Base-by-base conservation (phyloP, 805 yeast species). In the Tetrapisispora arboricola region DNA sequence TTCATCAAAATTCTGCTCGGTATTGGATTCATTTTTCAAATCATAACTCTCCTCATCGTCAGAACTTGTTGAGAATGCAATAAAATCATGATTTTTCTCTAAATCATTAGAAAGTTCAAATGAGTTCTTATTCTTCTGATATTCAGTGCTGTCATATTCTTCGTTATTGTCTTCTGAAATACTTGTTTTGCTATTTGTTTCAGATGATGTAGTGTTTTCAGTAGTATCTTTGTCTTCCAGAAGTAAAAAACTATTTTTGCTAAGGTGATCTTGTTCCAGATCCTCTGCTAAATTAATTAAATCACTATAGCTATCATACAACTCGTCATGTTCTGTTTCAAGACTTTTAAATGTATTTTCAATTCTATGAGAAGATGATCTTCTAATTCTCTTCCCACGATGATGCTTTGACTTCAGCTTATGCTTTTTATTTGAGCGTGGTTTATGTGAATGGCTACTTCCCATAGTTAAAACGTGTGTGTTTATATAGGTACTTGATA, bases 51-150 rank as follows among this genome's bases (percentile, higher is more conserved):
- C 31, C 10, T 57, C 64, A 8, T 54, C 62, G 24, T 52, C 60
- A 18, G 55, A 50, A 40, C 55, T 49, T 12, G 63, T 52, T 9
- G 65, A 65, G 17, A 70, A 53, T 2, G 70, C 66, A 26, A 70
- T 70, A 47, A 63, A 70, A 45, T 70, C 74, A 7, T 54, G 60
- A 42, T 68, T 68, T 1, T 38, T 38, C 3, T 43, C 44, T 18
- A 51, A 26, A 12, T 19, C 30, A 31, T n/a, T 15, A 2, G 36
- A n/a, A 21, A 33, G 8, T 12, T 42, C 20, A 15, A 29, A 18
- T 11, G 18, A 17, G 12, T 24, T 3, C 19, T 29, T 13, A 7
- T 25, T 36, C 18, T 26, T 20, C 4, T 5, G 8, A 26, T 11
- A 22, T 2, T 22, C 15, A 9, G 4, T 10, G 20, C 20, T 24